phyloP scores from a whole-genome alignment of 1,284 basidiomycete species.

The Porogramme epimiltina region DNA sequence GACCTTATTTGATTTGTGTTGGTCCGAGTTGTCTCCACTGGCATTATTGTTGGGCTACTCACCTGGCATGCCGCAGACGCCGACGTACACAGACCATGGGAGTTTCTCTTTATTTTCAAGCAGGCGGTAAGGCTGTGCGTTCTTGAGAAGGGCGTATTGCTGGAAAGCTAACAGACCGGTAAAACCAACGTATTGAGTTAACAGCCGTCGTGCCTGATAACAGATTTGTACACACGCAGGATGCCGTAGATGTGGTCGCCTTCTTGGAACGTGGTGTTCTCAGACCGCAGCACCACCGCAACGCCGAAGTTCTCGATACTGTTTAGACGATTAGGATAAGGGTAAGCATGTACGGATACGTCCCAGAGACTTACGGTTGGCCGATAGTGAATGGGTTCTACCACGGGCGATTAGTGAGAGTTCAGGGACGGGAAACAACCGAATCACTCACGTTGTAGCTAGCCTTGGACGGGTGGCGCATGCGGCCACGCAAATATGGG shows the following conservation, averaged over 20 bases:
- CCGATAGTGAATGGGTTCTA: conserved; percentile 37
- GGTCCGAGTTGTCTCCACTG: background rate
- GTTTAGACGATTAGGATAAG: background rate
- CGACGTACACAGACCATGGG: conserved; percentile 35
- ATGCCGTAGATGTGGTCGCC: conserved; percentile 48
- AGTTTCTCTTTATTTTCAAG: conserved; percentile 29
- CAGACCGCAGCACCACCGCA: conserved; percentile 46
- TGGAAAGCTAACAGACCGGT: conserved; percentile 22
- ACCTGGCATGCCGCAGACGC: conserved; percentile 39
- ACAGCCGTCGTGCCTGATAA: too few relatives aligned
- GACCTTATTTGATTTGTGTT: conserved; percentile 5
- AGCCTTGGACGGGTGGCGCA: conserved; percentile 31
- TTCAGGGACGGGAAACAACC: background rate
- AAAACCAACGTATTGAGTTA: too few relatives aligned
- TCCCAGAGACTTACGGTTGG: conserved; percentile 38
- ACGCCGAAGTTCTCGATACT: conserved; percentile 33
- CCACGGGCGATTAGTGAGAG: background rate
- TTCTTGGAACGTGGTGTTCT: conserved; percentile 36
- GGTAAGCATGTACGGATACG: too few relatives aligned
- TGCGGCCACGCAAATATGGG: conserved; percentile 45
- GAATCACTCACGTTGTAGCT: conserved; percentile 5
- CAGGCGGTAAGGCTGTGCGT: conserved; percentile 10
- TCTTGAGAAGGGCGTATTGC: conserved; percentile 22
- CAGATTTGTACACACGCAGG: conserved; percentile 27
- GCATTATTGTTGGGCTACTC: background rate